Evolutionary conservation across 129 eudicot species (phyloP).

Genomic region (Logfia minima): DNA sequence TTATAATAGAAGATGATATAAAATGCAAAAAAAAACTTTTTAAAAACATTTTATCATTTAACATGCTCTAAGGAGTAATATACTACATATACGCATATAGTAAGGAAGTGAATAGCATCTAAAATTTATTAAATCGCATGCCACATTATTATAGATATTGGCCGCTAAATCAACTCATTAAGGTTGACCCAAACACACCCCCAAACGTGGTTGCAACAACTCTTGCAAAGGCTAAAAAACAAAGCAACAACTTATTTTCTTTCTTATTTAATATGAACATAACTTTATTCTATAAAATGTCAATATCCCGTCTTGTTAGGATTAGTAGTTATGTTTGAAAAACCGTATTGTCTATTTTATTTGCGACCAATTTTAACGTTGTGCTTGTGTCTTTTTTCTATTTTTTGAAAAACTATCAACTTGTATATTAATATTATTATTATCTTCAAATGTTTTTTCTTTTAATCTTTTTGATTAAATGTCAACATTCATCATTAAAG

Average conservation of each 20-base stretch:
- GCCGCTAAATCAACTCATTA: not conserved
- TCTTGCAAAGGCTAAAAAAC: conserved; percentile 6
- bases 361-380: conserved; percentile 18
- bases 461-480: not conserved
- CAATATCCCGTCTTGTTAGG: conserved; percentile 3
- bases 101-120: not conserved
- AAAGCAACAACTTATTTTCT: not conserved
- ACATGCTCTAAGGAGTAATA: too few species aligned
- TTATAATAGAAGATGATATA: too few species aligned
- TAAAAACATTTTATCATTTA: too few species aligned
- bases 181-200: conserved; percentile 4
- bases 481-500: not conserved
- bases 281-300: not conserved
- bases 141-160: not conserved
- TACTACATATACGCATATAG: too few species aligned
- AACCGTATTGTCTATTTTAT: conserved; percentile 12
- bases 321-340: not conserved
- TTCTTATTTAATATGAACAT: not conserved
- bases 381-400: conserved; percentile 6
- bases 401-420: not conserved
- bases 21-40: too few species aligned
- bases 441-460: not conserved
- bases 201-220: conserved; percentile 28
- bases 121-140: not conserved
- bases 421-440: not conserved